Evolutionary conservation across 73 alveolate species (phyloP).

Genomic region (Stentor coeruleus): DNA sequence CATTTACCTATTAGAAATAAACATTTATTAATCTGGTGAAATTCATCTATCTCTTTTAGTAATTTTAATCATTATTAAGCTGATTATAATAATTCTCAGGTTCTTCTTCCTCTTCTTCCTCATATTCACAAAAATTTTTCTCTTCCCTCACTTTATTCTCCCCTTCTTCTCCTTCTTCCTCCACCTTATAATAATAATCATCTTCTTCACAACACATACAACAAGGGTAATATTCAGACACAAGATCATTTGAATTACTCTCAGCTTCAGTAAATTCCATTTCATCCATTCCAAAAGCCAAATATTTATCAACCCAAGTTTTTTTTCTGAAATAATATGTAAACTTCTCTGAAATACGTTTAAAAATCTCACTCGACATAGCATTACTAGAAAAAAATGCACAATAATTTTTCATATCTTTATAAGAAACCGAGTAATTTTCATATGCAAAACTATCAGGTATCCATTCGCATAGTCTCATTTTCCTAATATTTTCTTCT

Average conservation of each 20-base stretch:
- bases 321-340: conserved; percentile 82
- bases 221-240: conserved; percentile 86
- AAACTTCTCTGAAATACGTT: conserved; percentile 72
- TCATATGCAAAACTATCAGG: conserved; percentile 88
- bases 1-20: too few relatives aligned
- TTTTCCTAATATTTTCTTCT: conserved; percentile 82
- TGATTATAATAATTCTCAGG: too few relatives aligned
- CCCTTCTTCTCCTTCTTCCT: conserved; percentile 65
- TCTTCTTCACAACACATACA: conserved; percentile 94
- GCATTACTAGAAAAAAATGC: conserved; percentile 62
- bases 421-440: conserved; percentile 78
- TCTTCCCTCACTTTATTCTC: background rate
- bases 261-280: conserved; percentile 95
- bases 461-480: conserved; percentile 94
- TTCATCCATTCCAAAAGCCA: conserved; percentile 84
- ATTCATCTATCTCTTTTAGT: too few relatives aligned
- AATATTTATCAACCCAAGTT: conserved; percentile 86
- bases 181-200: conserved; percentile 71
- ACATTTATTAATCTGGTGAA: too few relatives aligned
- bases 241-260: conserved; percentile 93
- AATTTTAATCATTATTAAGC: too few relatives aligned
- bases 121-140: too few relatives aligned
- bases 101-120: too few relatives aligned
- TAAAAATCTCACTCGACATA: conserved; percentile 63
- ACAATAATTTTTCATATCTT: conserved; percentile 52